Conservation (phyloP, 345 rosid species). For the Melaleuca quinquenervia region DNA sequence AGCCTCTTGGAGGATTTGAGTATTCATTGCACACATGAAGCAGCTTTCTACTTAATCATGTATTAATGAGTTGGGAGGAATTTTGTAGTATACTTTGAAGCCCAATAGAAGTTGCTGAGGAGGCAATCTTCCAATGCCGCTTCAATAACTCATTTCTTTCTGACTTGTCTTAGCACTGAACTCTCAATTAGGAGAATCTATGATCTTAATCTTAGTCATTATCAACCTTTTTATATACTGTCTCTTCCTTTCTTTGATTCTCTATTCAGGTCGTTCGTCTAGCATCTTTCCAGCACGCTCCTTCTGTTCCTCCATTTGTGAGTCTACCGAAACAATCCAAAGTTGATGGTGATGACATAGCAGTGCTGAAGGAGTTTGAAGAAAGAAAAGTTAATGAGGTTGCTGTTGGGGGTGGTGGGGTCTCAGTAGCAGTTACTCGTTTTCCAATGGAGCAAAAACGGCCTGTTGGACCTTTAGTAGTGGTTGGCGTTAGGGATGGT, state of each 20-base stretch:
- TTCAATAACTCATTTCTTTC: neutral
- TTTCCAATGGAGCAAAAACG: conserved; percentile 91
- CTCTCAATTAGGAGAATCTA: neutral
- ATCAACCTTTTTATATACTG: neutral
- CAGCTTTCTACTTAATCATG: neutral
- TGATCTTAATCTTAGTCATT: neutral
- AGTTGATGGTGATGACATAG: conserved; percentile 64
- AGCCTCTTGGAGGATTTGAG: neutral
- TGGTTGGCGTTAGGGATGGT: conserved; percentile 94
- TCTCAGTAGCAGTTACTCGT: conserved; percentile 96
- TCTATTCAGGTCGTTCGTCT: conserved; percentile 76
- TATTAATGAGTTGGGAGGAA: neutral
- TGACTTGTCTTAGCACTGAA: neutral
- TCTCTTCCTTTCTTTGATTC: neutral
- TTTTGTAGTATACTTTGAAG: neutral
- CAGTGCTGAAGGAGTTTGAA: conserved; percentile 42
- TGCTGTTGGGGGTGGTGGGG: conserved; percentile 99
- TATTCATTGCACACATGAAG: neutral
- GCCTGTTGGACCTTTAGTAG: conserved; percentile 91
- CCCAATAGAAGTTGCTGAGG: neutral
- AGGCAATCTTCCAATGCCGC: neutral
- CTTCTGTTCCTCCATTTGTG: conserved; percentile 91
- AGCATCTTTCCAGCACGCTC: conserved; percentile 96
- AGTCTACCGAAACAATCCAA: conserved; percentile 70
- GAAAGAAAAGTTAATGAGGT: conserved; percentile 74